phyloP scores from a whole-genome alignment of 73 alveolate species.

The Blepharisma japonicum region DNA sequence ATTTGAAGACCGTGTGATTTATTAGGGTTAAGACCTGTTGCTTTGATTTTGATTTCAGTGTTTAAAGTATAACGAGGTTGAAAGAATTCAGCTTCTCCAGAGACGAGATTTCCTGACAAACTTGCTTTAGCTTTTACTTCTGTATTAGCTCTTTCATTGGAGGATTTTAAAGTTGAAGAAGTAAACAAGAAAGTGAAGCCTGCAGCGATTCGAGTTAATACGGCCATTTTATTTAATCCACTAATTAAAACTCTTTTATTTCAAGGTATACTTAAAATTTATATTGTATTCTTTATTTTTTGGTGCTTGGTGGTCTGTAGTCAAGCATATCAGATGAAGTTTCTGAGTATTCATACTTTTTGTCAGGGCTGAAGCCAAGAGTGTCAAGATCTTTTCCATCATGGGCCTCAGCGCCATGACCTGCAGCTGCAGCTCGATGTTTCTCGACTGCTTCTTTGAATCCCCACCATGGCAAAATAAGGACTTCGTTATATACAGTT shows the following conservation, averaged over 20 bases:
- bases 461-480: background rate
- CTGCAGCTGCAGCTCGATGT: background rate
- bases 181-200: too few relatives aligned
- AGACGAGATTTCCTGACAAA: conserved; percentile 1
- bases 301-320: too few relatives aligned
- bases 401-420: background rate
- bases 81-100: background rate
- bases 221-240: too few relatives aligned
- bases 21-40: background rate
- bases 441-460: background rate
- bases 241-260: too few relatives aligned
- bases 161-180: background rate
- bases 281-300: too few relatives aligned
- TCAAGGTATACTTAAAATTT: too few relatives aligned
- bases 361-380: too few relatives aligned
- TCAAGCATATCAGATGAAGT: too few relatives aligned
- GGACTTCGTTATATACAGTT: conserved; percentile 54
- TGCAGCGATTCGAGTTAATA: too few relatives aligned
- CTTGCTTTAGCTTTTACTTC: conserved; percentile 30
- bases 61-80: background rate
- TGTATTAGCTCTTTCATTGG: conserved; percentile 29
- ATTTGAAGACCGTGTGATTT: conserved; percentile 1
- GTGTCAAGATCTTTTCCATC: background rate
- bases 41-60: background rate
- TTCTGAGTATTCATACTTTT: too few relatives aligned